Percentiles rank a stretch among this genome's conserved stretches.
Evolutionary conservation across 169 alveolate species (phyloP).

Genomic region (Plasmodium reichenowi): DNA sequence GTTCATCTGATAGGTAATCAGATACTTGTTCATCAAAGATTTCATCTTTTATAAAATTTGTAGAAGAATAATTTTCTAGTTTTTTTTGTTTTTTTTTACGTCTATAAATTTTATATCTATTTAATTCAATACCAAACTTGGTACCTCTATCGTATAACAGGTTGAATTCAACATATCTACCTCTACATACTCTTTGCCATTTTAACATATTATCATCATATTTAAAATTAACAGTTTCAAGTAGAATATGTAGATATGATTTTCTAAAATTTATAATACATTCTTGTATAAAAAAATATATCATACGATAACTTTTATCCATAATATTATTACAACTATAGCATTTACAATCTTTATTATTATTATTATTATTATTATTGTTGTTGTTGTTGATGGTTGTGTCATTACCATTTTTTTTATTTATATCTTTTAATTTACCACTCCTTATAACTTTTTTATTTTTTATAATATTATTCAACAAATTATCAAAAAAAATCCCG

Average conservation of each 20-base stretch:
- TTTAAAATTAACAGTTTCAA: constrained; percentile 80
- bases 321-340: constrained; percentile 61
- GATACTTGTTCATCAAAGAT: constrained; percentile 62
- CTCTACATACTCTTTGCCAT: constrained; percentile 91
- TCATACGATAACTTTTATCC: constrained; percentile 70
- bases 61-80: constrained; percentile 22
- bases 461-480: constrained; percentile 76
- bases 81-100: constrained; percentile 28
- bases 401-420: background rate
- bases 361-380: background rate
- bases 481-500: constrained; percentile 92
- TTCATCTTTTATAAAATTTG: constrained; percentile 63
- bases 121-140: constrained; percentile 87
- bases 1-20: constrained; percentile 72
- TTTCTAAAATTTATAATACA: constrained; percentile 57
- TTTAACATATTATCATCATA: constrained; percentile 85
- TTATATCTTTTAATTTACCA: constrained; percentile 6
- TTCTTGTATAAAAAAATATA: constrained; percentile 64
- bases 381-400: background rate
- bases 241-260: constrained; percentile 85
- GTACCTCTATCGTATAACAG: constrained; percentile 91
- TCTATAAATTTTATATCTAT: constrained; percentile 57
- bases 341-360: constrained; percentile 34
- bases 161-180: constrained; percentile 91
- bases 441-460: constrained; percentile 7